Base-by-base conservation (phyloP, 2,329 filamentous ascomycete genomes). In the Microcyclospora pomicola region DNA sequence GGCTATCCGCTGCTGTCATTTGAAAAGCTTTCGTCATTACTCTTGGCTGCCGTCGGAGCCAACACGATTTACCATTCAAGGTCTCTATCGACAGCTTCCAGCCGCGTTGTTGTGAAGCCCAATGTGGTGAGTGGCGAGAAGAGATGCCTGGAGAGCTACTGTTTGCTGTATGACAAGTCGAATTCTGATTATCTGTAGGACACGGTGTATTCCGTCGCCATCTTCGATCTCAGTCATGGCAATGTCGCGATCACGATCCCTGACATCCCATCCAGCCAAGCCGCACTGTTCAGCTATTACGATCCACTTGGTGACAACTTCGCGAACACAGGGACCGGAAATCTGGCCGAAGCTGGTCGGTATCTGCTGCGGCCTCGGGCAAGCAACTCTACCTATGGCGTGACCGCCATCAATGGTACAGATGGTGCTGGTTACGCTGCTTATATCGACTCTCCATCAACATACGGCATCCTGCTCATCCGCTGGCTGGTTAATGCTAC, bases 1-100 rank as follows among this genome's bases (percentile, higher is more conserved):
- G 48, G 46, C 24, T 49, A 52, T 27, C 48, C 49, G 9, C 33
- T 52, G 3, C 35, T 49, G 2, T 39, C 43, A 1, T 52, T 43
- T 11, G 30, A 45, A 10, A 44, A 41, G 10, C 19, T 44, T 9
- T 34, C 36, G n/a, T 13, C 28, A 9, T 33, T 30, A 11, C 36
- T 47, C 9, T 19, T 46, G 10, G 11, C 27, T 5, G 27, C 14
- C 7, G 35, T 41, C 6, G 38, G 40, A 24, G 34, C 37, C 16
- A 51, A 50, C 30, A 33, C 34, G 9, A 13, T 48, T 14, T 38
- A 37, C 11, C 42, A 46, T 15, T 29, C 13, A 9, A 39, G 40
- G 7, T n/a, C 34, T 12, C 43, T 49, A 7, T 11, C 36, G 1
- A 43, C 41, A 6, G 32, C 48, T 12, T 33, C 16, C 4, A 27